Conservation (phyloP, 441 rosid genomes). For the Raphanus hybrid region DNA sequence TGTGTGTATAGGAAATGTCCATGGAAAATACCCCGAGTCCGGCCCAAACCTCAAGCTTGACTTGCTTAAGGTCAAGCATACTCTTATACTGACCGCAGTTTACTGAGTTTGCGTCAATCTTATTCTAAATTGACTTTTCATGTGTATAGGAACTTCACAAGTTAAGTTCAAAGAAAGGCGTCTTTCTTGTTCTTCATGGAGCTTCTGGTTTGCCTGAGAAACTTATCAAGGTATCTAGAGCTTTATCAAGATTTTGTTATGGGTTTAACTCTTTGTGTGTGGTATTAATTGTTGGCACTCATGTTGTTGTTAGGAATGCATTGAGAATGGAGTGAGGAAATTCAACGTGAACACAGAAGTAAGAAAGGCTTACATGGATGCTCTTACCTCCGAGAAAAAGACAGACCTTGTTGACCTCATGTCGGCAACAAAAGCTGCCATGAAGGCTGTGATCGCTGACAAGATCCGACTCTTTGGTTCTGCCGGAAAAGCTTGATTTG, state of each 20-base stretch:
- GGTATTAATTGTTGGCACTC: slow-evolving; percentile 28
- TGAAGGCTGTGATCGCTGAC: slow-evolving; percentile 80
- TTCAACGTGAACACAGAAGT: slow-evolving; percentile 93
- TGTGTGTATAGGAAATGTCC: slow-evolving; percentile 95
- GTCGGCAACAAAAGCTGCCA: slow-evolving; percentile 79
- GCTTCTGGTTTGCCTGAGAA: slow-evolving; percentile 87
- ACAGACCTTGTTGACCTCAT: slow-evolving; percentile 80
- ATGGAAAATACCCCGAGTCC: slow-evolving; percentile 89
- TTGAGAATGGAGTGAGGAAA: slow-evolving; percentile 80
- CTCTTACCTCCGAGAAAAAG: slow-evolving; percentile 56
- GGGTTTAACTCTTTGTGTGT: neutral
- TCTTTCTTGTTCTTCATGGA: slow-evolving; percentile 87
- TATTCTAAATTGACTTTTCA: slow-evolving; percentile 17
- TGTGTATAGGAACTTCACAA: slow-evolving; percentile 65
- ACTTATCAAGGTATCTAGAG: slow-evolving; percentile 68
- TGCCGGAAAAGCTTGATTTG: slow-evolving; percentile 74
- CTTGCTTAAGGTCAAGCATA: slow-evolving; percentile 72
- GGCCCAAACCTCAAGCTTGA: slow-evolving; percentile 93
- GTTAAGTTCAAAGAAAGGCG: slow-evolving; percentile 76
- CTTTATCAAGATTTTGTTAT: slow-evolving; percentile 14
- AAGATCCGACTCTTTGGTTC: slow-evolving; percentile 93
- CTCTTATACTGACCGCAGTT: neutral
- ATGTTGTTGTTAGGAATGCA: slow-evolving; percentile 59
- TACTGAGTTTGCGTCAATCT: slow-evolving; percentile 3
- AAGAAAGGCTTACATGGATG: slow-evolving; percentile 78